Conservation (phyloP, 495 filamentous ascomycete species). For the Acidiella bohemica region DNA sequence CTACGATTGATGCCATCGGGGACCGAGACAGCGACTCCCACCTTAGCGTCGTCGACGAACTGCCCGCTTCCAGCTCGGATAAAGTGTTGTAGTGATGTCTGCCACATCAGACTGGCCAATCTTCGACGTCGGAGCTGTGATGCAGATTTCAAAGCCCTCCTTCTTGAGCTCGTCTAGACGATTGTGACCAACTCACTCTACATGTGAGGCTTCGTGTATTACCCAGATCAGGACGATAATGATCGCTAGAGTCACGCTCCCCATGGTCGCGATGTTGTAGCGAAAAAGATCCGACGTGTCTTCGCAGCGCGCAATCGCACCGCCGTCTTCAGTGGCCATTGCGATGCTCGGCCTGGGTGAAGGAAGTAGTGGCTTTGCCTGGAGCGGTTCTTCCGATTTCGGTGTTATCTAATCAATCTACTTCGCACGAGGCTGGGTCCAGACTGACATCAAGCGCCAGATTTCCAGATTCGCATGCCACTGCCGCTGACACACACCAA, state of each 20-base stretch:
- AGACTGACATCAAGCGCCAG: no score
- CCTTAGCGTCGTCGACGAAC: constrained; percentile 22
- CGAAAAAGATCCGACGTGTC: constrained; percentile 37
- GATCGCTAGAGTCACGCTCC: constrained; percentile 3
- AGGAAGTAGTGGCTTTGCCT: constrained; percentile 33
- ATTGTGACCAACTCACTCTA: constrained; percentile 37
- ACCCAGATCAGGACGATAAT: constrained; percentile 46
- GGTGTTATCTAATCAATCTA: neutral
- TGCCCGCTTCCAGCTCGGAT: constrained; percentile 25
- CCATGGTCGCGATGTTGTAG: constrained; percentile 16
- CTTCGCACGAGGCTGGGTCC: no score
- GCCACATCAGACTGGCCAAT: constrained; percentile 42
- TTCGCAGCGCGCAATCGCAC: no score
- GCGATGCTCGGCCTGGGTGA: constrained; percentile 52
- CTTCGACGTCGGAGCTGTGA: constrained; percentile 40
- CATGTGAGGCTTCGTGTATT: constrained; percentile 36
- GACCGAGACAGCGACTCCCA: constrained; percentile 39
- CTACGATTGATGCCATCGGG: constrained; percentile 41
- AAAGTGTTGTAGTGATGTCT: constrained; percentile 34
- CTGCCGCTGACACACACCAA: no score
- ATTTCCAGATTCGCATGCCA: no score
- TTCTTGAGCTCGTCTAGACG: constrained; percentile 33
- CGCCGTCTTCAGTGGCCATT: no score
- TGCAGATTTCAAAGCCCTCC: constrained; percentile 34
- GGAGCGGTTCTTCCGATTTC: neutral